phyloP scores from a whole-genome alignment of 176 grass and related monocot species.

The Rhynchospora breviuscula region DNA sequence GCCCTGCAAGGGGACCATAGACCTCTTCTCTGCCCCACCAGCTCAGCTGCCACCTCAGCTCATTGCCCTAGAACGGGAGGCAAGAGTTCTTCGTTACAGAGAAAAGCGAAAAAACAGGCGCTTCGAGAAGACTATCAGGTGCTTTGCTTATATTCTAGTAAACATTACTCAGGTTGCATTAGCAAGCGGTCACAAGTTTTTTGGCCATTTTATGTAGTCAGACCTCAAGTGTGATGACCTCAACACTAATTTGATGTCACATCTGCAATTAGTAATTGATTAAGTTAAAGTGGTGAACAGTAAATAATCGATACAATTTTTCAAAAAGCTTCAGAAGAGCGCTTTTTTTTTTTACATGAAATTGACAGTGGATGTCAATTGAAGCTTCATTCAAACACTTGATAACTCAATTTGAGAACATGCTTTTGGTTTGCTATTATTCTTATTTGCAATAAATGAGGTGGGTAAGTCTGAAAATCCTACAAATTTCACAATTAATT shows the following conservation, averaged over 20 bases:
- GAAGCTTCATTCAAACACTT: background rate
- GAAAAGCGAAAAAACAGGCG: constrained; percentile 36
- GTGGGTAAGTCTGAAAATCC: background rate
- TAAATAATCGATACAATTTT: background rate
- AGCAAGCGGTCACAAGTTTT: background rate
- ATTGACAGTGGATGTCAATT: too few relatives aligned
- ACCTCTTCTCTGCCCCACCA: constrained; percentile 28
- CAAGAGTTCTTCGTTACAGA: constrained; percentile 34
- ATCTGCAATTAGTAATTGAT: background rate
- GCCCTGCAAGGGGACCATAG: constrained; percentile 27
- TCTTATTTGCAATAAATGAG: background rate
- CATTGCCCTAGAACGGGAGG: constrained; percentile 28
- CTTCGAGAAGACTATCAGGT: constrained; percentile 42
- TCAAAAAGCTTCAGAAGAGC: background rate
- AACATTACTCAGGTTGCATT: background rate
- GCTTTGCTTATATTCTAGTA: background rate
- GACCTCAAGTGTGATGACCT: background rate
- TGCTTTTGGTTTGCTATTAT: background rate
- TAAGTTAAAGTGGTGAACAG: background rate
- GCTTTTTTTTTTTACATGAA: too few relatives aligned
- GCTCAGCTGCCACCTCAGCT: constrained; percentile 31
- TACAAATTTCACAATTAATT: background rate
- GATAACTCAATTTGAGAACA: background rate
- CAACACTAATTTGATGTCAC: background rate
- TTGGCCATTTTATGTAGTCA: background rate